Evolutionary conservation across 306 rosid genomes (phyloP).

Genomic region (Begonia fuchsioides): DNA sequence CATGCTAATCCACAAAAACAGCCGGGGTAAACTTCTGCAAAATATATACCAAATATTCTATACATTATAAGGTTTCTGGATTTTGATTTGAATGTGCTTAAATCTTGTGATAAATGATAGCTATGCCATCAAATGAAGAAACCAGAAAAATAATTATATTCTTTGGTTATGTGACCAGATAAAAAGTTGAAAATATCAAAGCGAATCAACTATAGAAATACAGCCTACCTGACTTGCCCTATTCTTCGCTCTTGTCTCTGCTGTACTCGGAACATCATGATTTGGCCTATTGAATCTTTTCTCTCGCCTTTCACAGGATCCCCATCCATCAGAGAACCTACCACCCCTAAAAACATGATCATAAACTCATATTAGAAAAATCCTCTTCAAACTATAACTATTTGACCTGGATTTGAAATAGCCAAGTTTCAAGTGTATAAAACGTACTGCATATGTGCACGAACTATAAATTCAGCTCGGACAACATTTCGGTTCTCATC

Average conservation of each 20-base stretch:
- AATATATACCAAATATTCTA: no score
- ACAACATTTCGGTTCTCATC: slow-evolving; percentile 72
- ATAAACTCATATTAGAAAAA: not conserved
- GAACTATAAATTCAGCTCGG: slow-evolving; percentile 86
- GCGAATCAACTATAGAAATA: not conserved
- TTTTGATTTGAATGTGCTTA: not conserved
- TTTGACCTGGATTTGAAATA: not conserved
- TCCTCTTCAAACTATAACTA: slow-evolving; percentile 1
- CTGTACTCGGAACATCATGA: slow-evolving; percentile 89
- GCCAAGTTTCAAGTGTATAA: slow-evolving; percentile 10
- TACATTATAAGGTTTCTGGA: no score
- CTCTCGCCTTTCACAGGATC: slow-evolving; percentile 88
- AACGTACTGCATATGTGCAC: slow-evolving; percentile 91
- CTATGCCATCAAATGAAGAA: not conserved
- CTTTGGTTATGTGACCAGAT: not conserved
- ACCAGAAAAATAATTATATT: not conserved
- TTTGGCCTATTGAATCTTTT: slow-evolving; percentile 74
- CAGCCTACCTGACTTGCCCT: slow-evolving; percentile 74
- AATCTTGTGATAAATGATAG: not conserved
- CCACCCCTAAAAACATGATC: slow-evolving; percentile 44
- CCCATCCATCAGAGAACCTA: slow-evolving; percentile 98
- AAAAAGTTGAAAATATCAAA: not conserved
- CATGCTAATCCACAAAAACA: no score
- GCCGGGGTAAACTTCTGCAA: no score
- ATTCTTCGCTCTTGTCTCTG: slow-evolving; percentile 90